A percentile compares a stretch with the other conserved stretches of the same genome.
Evolutionary conservation across 805 yeast species (phyloP).

Genomic region (Jamesozyma jinghongensis): DNA sequence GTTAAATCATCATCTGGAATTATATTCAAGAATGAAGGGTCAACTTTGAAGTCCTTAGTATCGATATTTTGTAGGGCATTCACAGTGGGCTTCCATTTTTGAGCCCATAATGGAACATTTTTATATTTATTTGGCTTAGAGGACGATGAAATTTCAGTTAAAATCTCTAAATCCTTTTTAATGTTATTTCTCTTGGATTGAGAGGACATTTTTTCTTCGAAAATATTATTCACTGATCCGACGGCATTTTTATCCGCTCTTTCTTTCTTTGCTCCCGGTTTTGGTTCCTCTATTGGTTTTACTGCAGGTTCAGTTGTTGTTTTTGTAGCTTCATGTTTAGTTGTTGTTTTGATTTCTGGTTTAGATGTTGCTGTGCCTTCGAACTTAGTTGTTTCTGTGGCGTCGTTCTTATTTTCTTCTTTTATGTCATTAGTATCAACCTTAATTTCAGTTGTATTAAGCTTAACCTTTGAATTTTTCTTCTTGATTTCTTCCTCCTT

Average conservation of each 20-base stretch:
- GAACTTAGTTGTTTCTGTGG: background rate
- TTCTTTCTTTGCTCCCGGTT: background rate
- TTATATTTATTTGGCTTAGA: conserved; percentile 54
- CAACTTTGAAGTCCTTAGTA: conserved; percentile 28
- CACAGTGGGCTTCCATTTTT: conserved; percentile 49
- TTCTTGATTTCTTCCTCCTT: background rate
- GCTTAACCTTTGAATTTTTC: no score
- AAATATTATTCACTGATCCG: conserved; percentile 17
- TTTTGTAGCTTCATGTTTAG: background rate
- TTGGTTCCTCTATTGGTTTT: no score
- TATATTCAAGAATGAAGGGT: conserved; percentile 47
- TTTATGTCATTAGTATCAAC: background rate
- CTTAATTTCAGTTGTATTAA: background rate
- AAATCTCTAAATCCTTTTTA: conserved; percentile 25
- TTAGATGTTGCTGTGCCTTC: background rate
- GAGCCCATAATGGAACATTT: conserved; percentile 78
- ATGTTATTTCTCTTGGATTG: conserved; percentile 27
- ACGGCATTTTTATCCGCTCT: background rate
- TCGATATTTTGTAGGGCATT: conserved; percentile 28
- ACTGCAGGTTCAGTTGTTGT: conserved; percentile 1
- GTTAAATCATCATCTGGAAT: conserved; percentile 74
- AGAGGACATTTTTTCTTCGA: conserved; percentile 25
- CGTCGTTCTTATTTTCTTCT: conserved; percentile 1
- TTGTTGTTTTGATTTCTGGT: background rate
- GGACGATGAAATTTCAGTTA: conserved; percentile 23